These are phyloP conservation scores for Teratosphaeria pseudoeucalypti DNA, from an alignment of 2,329 filamentous ascomycete species.

Conservation along the genomic window DNA sequence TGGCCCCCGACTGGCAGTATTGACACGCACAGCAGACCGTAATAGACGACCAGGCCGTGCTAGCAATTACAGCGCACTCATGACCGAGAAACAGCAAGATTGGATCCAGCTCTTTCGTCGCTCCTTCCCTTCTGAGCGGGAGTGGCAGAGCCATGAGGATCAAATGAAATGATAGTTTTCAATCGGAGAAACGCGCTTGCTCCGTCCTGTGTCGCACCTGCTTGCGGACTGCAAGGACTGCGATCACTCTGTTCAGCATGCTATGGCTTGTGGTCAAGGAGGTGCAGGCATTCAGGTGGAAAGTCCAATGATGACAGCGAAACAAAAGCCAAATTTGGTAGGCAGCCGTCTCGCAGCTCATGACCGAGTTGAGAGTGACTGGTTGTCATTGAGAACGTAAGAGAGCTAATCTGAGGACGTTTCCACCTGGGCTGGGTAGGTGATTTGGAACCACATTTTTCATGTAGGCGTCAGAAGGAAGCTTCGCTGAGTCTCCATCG, in stretches of 20 bases:
- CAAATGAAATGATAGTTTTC: slow-evolving; percentile 27
- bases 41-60: slow-evolving; percentile 7
- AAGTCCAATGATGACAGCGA: slow-evolving; percentile 21
- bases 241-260: neutral
- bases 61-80: slow-evolving; percentile 14
- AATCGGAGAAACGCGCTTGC: slow-evolving; percentile 26
- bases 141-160: slow-evolving; percentile 17
- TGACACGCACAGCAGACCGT: slow-evolving; percentile 1
- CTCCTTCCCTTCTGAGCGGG: slow-evolving; percentile 1
- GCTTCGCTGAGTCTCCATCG: too few relatives aligned
- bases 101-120: slow-evolving; percentile 10
- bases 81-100: slow-evolving; percentile 13
- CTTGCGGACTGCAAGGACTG: slow-evolving; percentile 11
- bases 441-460: neutral
- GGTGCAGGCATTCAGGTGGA: slow-evolving; percentile 2
- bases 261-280: slow-evolving; percentile 1
- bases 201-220: slow-evolving; percentile 14
- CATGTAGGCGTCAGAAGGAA: neutral
- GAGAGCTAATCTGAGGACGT: slow-evolving; percentile 27
- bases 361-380: slow-evolving; percentile 6
- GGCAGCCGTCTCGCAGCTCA: slow-evolving; percentile 14
- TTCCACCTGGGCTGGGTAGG: neutral
- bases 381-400: slow-evolving; percentile 22
- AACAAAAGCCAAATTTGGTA: slow-evolving; percentile 24
- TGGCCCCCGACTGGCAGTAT: neutral